Evolutionary conservation across 2,329 filamentous ascomycete genomes (phyloP).

Genomic region (Ceratocystiopsis minuta): DNA sequence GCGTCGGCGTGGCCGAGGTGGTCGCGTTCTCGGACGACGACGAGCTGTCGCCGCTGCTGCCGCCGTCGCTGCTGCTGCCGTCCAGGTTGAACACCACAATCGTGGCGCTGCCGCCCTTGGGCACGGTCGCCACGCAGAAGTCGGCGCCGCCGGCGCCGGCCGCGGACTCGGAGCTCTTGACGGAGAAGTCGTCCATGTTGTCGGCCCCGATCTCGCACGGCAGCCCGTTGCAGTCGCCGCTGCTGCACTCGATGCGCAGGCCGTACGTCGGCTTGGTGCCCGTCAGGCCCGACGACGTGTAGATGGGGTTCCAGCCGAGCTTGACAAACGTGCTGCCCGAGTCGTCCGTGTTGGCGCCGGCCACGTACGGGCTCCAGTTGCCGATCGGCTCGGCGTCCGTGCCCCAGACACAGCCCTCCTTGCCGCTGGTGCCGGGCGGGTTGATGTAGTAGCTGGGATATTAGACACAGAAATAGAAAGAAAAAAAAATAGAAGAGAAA

Average conservation of each 20-base stretch:
- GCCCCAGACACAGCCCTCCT: slow-evolving; percentile 56
- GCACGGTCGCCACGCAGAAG: slow-evolving; percentile 64
- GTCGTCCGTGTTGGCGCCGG: slow-evolving; percentile 51
- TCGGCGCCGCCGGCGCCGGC: slow-evolving; percentile 47
- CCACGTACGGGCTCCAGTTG: slow-evolving; percentile 64
- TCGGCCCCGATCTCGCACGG: slow-evolving; percentile 54
- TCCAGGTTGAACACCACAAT: slow-evolving; percentile 42
- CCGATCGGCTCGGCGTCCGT: slow-evolving; percentile 41
- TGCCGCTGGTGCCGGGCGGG: slow-evolving; percentile 42
- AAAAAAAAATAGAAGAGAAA: not conserved
- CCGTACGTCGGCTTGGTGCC: slow-evolving; percentile 45
- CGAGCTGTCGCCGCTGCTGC: slow-evolving; percentile 6
- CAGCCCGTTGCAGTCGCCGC: slow-evolving; percentile 49
- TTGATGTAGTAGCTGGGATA: slow-evolving; percentile 56
- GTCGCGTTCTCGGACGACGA: slow-evolving; percentile 1
- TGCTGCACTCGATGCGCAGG: slow-evolving; percentile 51
- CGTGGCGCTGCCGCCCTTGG: slow-evolving; percentile 45
- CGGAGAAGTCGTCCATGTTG: slow-evolving; percentile 34
- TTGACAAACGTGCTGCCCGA: slow-evolving; percentile 55
- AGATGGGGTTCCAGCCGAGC: slow-evolving; percentile 64
- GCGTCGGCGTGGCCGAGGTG: slow-evolving; percentile 11
- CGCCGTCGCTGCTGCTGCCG: slow-evolving; percentile 16
- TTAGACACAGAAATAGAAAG: not conserved
- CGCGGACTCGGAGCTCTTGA: slow-evolving; percentile 35
- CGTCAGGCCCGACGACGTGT: slow-evolving; percentile 35